phyloP scores from a whole-genome alignment of 1,139 yeast species.

The Debaryomyces subglobosus region DNA sequence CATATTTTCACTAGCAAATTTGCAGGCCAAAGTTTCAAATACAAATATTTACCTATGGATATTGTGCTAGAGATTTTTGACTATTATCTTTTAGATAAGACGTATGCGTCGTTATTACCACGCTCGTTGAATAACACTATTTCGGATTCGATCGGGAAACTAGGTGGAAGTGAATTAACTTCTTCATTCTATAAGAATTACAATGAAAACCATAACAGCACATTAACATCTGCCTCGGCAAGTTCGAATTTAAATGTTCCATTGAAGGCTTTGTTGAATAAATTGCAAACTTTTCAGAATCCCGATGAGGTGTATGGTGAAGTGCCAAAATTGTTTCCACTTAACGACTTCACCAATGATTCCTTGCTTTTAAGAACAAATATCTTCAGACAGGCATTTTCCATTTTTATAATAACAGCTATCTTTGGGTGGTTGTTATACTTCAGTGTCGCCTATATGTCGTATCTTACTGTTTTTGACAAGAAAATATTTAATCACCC shows the following conservation, averaged over 20 bases:
- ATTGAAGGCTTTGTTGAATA: constrained; percentile 19
- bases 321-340: constrained; percentile 38
- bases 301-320: constrained; percentile 44
- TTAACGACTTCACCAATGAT: constrained; percentile 55
- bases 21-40: background rate
- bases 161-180: constrained; percentile 2
- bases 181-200: constrained; percentile 9
- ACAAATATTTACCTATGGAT: constrained; percentile 61
- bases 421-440: constrained; percentile 85
- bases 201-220: constrained; percentile 11
- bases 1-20: background rate
- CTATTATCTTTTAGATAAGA: constrained; percentile 67
- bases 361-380: constrained; percentile 75
- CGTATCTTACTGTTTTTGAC: constrained; percentile 81
- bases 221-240: constrained; percentile 8
- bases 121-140: constrained; percentile 27
- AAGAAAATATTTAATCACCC: constrained; percentile 93
- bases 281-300: constrained; percentile 31
- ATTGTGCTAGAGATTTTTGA: constrained; percentile 80
- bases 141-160: constrained; percentile 12
- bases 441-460: constrained; percentile 70
- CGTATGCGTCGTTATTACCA: constrained; percentile 59
- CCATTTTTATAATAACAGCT: constrained; percentile 72
- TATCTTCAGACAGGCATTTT: constrained; percentile 66
- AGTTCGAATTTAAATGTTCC: constrained; percentile 16